Percentiles rank a stretch among this genome's conserved stretches.
Conservation (phyloP, 441 rosid species). For the Oxalis stricta region DNA sequence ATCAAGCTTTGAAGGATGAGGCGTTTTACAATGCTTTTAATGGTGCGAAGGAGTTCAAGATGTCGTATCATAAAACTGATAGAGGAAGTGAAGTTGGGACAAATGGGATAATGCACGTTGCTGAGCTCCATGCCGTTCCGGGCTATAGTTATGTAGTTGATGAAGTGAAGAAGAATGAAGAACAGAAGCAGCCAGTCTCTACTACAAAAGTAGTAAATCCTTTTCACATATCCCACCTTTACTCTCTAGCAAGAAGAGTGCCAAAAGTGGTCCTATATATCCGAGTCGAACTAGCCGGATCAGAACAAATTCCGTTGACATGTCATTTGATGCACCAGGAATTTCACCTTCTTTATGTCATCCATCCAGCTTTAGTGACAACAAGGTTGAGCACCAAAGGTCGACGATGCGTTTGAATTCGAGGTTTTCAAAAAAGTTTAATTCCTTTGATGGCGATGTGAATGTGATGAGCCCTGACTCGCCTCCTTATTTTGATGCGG, state of each 20-base stretch:
- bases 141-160: slow-evolving; percentile 34
- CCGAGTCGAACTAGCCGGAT: slow-evolving; percentile 14
- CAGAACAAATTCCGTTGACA: slow-evolving; percentile 26
- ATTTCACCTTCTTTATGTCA: slow-evolving; percentile 11
- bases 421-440: slow-evolving; percentile 20
- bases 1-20: slow-evolving; percentile 16
- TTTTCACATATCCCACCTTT: slow-evolving; percentile 19
- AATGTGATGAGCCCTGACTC: slow-evolving; percentile 37
- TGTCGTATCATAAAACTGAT: slow-evolving; percentile 28
- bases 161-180: slow-evolving; percentile 16
- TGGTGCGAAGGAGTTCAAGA: slow-evolving; percentile 29
- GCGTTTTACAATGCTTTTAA: slow-evolving; percentile 14
- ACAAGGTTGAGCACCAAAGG: slow-evolving; percentile 7
- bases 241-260: slow-evolving; percentile 7
- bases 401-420: slow-evolving; percentile 13
- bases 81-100: slow-evolving; percentile 22
- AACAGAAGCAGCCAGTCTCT: slow-evolving; percentile 9
- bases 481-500: slow-evolving; percentile 58
- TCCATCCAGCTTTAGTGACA: slow-evolving; percentile 6
- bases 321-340: slow-evolving; percentile 23
- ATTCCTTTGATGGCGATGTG: slow-evolving; percentile 22
- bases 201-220: slow-evolving; percentile 15
- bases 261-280: slow-evolving; percentile 12
- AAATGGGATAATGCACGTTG: slow-evolving; percentile 27
- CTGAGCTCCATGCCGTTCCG: slow-evolving; percentile 35